Conservation (phyloP, 202 grass and related monocot species). For the Panicum virgatum region DNA sequence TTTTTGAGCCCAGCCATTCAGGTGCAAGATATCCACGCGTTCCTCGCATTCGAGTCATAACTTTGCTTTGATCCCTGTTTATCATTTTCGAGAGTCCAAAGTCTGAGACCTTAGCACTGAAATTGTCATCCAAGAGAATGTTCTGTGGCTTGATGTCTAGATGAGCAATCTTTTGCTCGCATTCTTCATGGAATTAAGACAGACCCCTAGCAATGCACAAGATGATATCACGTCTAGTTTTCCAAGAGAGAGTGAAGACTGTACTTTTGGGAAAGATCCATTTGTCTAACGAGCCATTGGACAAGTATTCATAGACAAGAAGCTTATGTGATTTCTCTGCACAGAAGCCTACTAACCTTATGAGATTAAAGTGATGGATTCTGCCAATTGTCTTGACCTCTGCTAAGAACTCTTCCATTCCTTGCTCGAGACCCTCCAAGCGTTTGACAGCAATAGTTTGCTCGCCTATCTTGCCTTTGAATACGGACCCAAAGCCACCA, state of each 20-base stretch:
- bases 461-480: background rate
- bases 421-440: slow-evolving; percentile 4
- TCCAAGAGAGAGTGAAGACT: slow-evolving; percentile 2
- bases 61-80: slow-evolving; percentile 1
- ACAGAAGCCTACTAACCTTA: slow-evolving; percentile 8
- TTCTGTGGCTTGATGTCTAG: slow-evolving; percentile 19
- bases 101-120: slow-evolving; percentile 2
- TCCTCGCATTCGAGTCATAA: slow-evolving; percentile 7
- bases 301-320: background rate
- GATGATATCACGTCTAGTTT: background rate
- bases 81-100: background rate
- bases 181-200: slow-evolving; percentile 2
- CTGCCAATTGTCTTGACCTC: slow-evolving; percentile 17
- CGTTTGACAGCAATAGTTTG: slow-evolving; percentile 1
- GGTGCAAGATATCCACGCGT: background rate
- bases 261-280: background rate
- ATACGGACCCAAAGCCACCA: slow-evolving; percentile 7
- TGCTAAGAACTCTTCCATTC: slow-evolving; percentile 10
- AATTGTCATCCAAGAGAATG: background rate
- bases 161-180: slow-evolving; percentile 16
- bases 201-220: background rate
- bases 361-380: background rate
- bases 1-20: slow-evolving; percentile 10
- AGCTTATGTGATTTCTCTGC: slow-evolving; percentile 11
- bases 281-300: background rate